Percentiles rank a stretch among this genome's conserved stretches.
phyloP scores from a whole-genome alignment of 83 land plant genomes.

The Picea mariana region DNA sequence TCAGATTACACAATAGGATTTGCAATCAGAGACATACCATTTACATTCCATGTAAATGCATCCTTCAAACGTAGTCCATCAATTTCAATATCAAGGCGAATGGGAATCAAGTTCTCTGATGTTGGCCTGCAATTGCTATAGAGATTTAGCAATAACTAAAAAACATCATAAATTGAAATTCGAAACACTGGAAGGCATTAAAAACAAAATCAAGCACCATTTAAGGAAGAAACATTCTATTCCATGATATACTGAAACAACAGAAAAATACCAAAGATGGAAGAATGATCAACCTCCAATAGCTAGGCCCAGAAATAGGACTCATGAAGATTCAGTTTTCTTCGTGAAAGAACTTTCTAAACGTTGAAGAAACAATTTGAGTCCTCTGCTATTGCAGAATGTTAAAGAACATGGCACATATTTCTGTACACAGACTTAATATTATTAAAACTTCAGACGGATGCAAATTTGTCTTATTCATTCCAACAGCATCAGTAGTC shows the following conservation, averaged over 20 bases:
- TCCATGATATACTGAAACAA: neutral
- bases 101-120: slow-evolving; percentile 75
- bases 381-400: no score
- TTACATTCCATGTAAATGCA: slow-evolving; percentile 86
- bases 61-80: slow-evolving; percentile 79
- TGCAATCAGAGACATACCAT: slow-evolving; percentile 36
- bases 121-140: slow-evolving; percentile 67
- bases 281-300: neutral
- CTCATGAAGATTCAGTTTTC: no score
- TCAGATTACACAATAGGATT: slow-evolving; percentile 8
- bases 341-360: no score
- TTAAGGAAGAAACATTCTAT: neutral
- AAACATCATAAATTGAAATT: neutral
- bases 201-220: neutral
- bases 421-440: no score
- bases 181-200: neutral
- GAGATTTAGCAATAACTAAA: slow-evolving; percentile 6
- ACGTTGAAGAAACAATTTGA: no score
- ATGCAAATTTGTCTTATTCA: no score
- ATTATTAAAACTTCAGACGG: no score
- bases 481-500: no score
- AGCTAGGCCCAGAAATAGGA: neutral
- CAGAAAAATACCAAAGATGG: neutral
- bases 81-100: slow-evolving; percentile 78
- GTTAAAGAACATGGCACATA: no score